Evolutionary conservation across 2,329 filamentous ascomycete species (phyloP), one percentile per base, ranked within the genome.

Genomic region (Trichoderma endophyticum): DNA sequence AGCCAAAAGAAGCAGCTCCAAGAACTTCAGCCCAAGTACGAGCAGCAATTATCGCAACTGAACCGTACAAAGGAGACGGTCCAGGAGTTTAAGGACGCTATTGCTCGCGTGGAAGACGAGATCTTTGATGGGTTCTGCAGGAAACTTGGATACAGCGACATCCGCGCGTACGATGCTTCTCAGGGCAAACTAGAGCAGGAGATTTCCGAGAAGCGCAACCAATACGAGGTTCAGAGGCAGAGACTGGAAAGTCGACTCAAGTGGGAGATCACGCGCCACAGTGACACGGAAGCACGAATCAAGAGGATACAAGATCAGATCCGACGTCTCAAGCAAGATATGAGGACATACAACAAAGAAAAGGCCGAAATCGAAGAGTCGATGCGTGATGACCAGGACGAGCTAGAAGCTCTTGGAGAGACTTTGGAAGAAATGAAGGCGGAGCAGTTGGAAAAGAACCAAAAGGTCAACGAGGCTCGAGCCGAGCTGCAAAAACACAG

Each of bases 121-220:
- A 87, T 99, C 34, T 99, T 98, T 81, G 86, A 87, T 26, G 86
- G 86, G 54, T 99, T 99, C 83, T 99, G 96, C 83, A 88, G 90
- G 76, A 90, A 93, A 70, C 89, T 98, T 24, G 94, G 95, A 0
- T 98, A 97, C 80, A 87, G 89, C 72, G 92, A 97, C 77, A 97
- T 99, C 75, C 93, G 95, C 72, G 93, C 94, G 72, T 99, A 98
- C 78, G 94, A 98, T 80, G 92, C 92, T 30, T 95, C 97, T 76
- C 96, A 98, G 82, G 95, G 96, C 63, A 94, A 92, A 56, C 85
- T 97, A 63, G 95, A 98, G 81, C 93, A 97, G 80, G 94, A 98
- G 80, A 93, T 93, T 59, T 91, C 91, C 0, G 91, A 96, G 81
- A 95, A 95, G 84, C 93, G 93, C 74, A 90, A 93, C 68, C 91